phyloP scores from a whole-genome alignment of 2,329 filamentous ascomycete species.

The Neonectria coccinea region DNA sequence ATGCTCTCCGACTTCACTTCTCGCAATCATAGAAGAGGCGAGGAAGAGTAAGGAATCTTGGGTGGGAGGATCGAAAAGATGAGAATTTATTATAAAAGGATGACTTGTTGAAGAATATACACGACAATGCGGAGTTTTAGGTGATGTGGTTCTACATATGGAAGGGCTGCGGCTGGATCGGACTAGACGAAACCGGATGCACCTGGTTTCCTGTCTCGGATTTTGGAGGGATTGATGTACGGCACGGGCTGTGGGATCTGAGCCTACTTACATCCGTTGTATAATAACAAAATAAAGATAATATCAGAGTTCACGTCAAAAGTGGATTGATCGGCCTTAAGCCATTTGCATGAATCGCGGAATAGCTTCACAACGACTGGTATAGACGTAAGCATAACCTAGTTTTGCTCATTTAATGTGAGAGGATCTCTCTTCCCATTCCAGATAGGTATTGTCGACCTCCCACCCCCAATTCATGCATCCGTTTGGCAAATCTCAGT shows the following conservation, averaged over 20 bases:
- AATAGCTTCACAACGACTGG: conserved; percentile 25
- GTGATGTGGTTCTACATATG: background rate
- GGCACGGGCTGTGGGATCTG: conserved; percentile 2
- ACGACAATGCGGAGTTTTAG: conserved; percentile 13
- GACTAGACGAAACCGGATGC: background rate
- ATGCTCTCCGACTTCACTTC: background rate
- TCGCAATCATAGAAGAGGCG: background rate
- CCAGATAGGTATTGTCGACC: background rate
- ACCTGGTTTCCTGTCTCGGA: background rate
- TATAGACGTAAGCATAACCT: background rate
- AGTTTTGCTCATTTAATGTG: background rate
- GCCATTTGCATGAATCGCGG: too few relatives aligned
- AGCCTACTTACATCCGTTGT: background rate
- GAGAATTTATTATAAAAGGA: background rate
- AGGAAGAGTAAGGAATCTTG: conserved; percentile 2
- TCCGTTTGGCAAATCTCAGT: background rate
- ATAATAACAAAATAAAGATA: conserved; percentile 10
- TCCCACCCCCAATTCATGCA: background rate
- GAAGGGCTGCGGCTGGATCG: conserved; percentile 11
- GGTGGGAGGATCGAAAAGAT: conserved; percentile 1
- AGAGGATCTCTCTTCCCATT: background rate
- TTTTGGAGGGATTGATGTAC: background rate
- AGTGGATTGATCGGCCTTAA: conserved; percentile 4
- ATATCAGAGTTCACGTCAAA: background rate
- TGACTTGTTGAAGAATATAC: conserved; percentile 1